phyloP scores from a whole-genome alignment of 225 moss, liverwort and hornwort genomes.

The Straminergon stramineum region DNA sequence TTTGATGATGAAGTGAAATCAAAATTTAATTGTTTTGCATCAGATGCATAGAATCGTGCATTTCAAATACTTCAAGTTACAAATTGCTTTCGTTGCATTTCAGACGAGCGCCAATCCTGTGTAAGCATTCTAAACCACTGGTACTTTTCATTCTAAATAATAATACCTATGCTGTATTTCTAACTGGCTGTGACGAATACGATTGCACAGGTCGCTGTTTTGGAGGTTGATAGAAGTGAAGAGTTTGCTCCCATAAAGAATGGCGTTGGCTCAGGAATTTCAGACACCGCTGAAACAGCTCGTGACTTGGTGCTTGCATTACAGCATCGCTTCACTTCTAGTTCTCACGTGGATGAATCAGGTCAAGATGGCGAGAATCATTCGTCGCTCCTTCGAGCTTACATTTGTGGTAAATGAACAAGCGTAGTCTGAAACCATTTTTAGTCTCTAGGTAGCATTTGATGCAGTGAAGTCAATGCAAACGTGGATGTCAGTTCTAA shows the following conservation, averaged over 20 bases:
- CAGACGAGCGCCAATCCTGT: background rate
- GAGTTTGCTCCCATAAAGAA: conserved; percentile 93
- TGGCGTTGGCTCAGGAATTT: conserved; percentile 25
- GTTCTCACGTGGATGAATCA: background rate
- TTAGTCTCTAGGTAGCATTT: background rate
- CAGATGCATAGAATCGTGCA: background rate
- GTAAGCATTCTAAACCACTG: background rate
- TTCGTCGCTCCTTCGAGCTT: conserved; percentile 28
- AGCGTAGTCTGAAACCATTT: background rate
- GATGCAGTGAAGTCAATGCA: background rate
- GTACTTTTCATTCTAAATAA: background rate
- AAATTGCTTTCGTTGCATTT: background rate
- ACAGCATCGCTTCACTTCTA: conserved; percentile 4
- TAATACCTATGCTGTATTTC: background rate
- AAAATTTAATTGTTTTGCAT: background rate
- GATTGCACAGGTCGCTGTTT: conserved; percentile 52
- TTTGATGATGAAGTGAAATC: background rate
- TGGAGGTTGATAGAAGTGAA: conserved; percentile 67
- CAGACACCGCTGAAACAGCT: conserved; percentile 64
- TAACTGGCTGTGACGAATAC: background rate
- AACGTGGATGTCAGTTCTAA: conserved; percentile 22
- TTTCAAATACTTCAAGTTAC: background rate
- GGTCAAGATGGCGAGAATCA: background rate
- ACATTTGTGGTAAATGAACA: conserved; percentile 13
- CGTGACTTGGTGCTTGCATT: conserved; percentile 47